Evolutionary conservation across 805 yeast species (phyloP).

Genomic region (Allodekkera sacchari): DNA sequence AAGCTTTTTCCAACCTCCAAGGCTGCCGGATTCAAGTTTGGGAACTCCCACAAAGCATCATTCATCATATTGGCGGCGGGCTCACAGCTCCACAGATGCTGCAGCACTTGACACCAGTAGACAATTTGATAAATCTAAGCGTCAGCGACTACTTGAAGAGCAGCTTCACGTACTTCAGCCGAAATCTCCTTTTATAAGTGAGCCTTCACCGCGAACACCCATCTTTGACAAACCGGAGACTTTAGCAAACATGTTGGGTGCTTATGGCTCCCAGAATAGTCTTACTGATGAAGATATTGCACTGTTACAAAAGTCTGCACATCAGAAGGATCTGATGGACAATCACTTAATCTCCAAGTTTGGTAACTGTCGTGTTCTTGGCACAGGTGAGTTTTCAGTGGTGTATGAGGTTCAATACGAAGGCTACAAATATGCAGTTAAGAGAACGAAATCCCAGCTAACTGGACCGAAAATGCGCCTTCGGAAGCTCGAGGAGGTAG

Average conservation of each 20-base stretch:
- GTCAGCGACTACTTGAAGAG: neutral
- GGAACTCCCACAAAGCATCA: slow-evolving; percentile 13
- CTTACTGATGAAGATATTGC: no score
- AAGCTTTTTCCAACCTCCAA: neutral
- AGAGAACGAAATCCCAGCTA: slow-evolving; percentile 66
- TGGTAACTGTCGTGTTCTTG: slow-evolving; percentile 64
- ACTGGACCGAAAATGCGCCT: slow-evolving; percentile 50
- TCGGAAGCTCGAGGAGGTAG: slow-evolving; percentile 68
- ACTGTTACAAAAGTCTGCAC: no score
- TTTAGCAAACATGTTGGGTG: no score
- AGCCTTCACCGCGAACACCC: no score
- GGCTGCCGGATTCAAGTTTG: neutral
- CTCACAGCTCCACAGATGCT: slow-evolving; percentile 11
- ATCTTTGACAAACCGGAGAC: no score
- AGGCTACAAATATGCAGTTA: slow-evolving; percentile 72
- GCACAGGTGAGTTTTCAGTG: slow-evolving; percentile 82
- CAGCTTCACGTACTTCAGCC: slow-evolving; percentile 13
- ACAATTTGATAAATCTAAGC: slow-evolving; percentile 3
- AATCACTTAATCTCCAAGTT: slow-evolving; percentile 40
- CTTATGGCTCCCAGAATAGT: no score
- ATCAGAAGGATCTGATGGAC: no score
- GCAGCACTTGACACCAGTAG: slow-evolving; percentile 4
- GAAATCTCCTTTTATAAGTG: neutral
- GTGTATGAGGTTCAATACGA: slow-evolving; percentile 77
- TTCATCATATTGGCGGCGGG: slow-evolving; percentile 15